Evolutionary conservation across 495 filamentous ascomycete species (phyloP).

Genomic region (Cercophora samala): DNA sequence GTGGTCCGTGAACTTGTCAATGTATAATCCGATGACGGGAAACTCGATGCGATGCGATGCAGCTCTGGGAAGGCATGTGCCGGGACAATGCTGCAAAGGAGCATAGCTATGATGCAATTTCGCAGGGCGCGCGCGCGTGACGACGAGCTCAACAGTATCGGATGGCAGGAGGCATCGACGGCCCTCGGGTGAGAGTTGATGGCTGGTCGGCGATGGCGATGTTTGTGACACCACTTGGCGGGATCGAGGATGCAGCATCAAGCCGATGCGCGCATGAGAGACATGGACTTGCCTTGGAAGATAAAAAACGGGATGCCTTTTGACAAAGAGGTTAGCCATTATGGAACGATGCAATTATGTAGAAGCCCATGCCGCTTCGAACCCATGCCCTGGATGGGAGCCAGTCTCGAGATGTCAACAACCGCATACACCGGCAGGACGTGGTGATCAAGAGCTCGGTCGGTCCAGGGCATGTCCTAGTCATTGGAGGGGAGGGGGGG

Average conservation of each 20-base stretch:
- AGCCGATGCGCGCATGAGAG: background rate
- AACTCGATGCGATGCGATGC: background rate
- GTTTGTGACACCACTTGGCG: constrained; percentile 11
- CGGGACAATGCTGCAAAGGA: too few species aligned
- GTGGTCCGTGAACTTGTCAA: background rate
- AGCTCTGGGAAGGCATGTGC: background rate
- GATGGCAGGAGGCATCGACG: background rate
- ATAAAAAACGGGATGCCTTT: background rate
- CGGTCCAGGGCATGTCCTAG: background rate
- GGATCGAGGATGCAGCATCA: constrained; percentile 6
- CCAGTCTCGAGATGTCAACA: background rate
- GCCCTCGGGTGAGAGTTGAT: background rate
- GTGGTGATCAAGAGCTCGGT: background rate
- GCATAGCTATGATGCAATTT: background rate
- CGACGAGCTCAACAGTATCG: background rate
- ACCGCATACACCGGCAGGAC: background rate
- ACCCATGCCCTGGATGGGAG: background rate
- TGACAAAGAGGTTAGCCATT: background rate
- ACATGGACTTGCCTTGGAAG: constrained; percentile 8
- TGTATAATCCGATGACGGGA: background rate
- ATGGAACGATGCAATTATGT: background rate
- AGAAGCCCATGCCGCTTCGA: background rate
- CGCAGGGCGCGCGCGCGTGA: background rate
- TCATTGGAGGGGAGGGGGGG: background rate
- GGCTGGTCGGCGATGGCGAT: background rate